These are phyloP conservation scores for Penicillium salamii DNA, from an alignment of 495 filamentous ascomycete species.

Conservation along the genomic window DNA sequence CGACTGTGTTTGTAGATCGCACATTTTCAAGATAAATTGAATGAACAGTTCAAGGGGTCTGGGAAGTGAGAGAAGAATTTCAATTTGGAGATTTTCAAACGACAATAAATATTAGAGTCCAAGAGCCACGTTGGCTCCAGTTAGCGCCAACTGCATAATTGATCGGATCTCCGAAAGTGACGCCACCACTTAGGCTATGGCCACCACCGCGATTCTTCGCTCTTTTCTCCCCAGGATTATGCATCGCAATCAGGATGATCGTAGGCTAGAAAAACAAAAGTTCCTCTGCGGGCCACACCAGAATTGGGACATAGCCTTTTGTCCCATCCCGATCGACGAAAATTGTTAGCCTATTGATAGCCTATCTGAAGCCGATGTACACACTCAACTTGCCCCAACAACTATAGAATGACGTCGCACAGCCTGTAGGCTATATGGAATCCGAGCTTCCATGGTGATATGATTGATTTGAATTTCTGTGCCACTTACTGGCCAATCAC, in stretches of 20 bases:
- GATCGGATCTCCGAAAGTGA: not conserved
- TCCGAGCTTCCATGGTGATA: not conserved
- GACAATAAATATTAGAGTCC: no score
- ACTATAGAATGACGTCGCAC: not conserved
- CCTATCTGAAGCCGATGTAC: constrained; percentile 6
- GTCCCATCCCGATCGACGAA: not conserved
- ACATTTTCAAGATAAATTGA: not conserved
- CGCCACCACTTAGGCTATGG: not conserved
- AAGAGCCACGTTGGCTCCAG: no score
- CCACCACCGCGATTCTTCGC: not conserved
- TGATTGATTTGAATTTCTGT: not conserved
- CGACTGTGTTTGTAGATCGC: constrained; percentile 1
- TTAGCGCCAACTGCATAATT: not conserved
- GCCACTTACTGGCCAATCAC: not conserved
- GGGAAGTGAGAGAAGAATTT: no score
- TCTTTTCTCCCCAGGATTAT: no score
- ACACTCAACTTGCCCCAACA: not conserved
- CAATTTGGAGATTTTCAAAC: no score
- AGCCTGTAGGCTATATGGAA: constrained; percentile 5
- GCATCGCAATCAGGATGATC: no score
- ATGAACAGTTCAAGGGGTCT: no score
- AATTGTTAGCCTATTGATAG: constrained; percentile 18
- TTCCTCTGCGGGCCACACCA: no score
- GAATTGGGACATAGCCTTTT: no score
- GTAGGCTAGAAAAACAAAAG: no score